These are phyloP conservation scores for Pugionium dolabratum DNA, from an alignment of 345 rosid genomes.

Conservation along the genomic window DNA sequence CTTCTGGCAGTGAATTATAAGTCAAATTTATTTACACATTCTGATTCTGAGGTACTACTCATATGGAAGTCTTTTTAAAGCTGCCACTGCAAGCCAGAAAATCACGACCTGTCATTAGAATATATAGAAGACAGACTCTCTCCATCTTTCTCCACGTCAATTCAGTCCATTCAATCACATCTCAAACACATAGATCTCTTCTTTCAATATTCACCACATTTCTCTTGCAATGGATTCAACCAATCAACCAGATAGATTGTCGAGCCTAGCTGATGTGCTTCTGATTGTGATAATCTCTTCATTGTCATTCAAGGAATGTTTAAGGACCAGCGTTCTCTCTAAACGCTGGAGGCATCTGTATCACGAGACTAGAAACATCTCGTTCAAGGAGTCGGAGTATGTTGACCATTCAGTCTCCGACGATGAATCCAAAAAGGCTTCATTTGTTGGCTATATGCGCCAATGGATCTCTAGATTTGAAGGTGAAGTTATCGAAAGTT, in stretches of 20 bases:
- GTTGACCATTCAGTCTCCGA: not conserved
- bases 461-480: conserved; percentile 28
- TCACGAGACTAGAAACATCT: conserved; percentile 22
- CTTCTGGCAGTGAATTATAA: no score
- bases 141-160: no score
- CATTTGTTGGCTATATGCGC: conserved; percentile 30
- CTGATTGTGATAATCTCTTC: conserved; percentile 33
- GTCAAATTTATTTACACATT: no score
- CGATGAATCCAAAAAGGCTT: not conserved
- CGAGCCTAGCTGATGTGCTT: conserved; percentile 16
- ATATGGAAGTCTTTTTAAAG: no score
- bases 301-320: conserved; percentile 48
- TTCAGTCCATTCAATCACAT: not conserved
- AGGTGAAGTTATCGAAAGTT: not conserved
- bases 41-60: no score
- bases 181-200: not conserved
- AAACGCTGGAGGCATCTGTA: conserved; percentile 39
- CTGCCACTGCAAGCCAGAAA: no score
- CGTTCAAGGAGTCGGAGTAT: conserved; percentile 41
- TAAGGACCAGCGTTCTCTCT: conserved; percentile 39
- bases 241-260: conserved; percentile 26
- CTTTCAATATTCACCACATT: not conserved
- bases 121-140: no score
- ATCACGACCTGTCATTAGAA: no score
- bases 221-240: conserved; percentile 10